These are phyloP conservation scores for Primulina huaijiensis DNA, from an alignment of 257 asterid species.

Conservation along the genomic window DNA sequence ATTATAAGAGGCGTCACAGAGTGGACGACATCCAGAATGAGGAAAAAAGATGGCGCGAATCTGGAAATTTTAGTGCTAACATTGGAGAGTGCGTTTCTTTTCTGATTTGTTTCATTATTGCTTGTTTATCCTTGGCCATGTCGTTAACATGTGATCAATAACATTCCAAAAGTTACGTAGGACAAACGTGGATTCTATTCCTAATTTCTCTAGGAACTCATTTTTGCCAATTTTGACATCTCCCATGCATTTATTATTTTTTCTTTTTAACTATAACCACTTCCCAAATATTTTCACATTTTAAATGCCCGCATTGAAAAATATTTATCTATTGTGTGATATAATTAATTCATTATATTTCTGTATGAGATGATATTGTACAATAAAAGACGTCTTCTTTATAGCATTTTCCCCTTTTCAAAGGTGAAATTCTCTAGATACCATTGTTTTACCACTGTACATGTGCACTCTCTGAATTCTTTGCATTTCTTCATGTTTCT, in stretches of 20 bases:
- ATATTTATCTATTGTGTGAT: background rate
- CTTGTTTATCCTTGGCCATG: conserved; percentile 17
- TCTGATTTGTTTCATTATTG: conserved; percentile 13
- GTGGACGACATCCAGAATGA: conserved; percentile 86
- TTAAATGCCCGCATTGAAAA: background rate
- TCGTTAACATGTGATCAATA: conserved; percentile 3
- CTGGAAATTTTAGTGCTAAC: conserved; percentile 69
- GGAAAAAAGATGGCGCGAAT: conserved; percentile 87
- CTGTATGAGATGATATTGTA: background rate
- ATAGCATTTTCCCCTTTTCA: background rate
- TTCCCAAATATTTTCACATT: background rate
- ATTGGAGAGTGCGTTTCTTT: conserved; percentile 63
- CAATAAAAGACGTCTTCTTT: background rate
- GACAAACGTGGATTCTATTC: too few relatives aligned
- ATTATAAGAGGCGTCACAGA: conserved; percentile 74
- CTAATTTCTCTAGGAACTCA: too few relatives aligned
- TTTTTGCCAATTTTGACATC: too few relatives aligned
- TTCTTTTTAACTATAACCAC: background rate
- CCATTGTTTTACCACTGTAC: too few relatives aligned
- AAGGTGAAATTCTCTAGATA: background rate
- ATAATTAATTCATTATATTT: too few relatives aligned
- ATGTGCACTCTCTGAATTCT: background rate
- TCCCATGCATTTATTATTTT: too few relatives aligned
- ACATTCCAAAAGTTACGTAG: too few relatives aligned
- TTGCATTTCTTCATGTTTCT: background rate